Conservation (phyloP, 257 asterid species). For the Voacanga thouarsii region DNA sequence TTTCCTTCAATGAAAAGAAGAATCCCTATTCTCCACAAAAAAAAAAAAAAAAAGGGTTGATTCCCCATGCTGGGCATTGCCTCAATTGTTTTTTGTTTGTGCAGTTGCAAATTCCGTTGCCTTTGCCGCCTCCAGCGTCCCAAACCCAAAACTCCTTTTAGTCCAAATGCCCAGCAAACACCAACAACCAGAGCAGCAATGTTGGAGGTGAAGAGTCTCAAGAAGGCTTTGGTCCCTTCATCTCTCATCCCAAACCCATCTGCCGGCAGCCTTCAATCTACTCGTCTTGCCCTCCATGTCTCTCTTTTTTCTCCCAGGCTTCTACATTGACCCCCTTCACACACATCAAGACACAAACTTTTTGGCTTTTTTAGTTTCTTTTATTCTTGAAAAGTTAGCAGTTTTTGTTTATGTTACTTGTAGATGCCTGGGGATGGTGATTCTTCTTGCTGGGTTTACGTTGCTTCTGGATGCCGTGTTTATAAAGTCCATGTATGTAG, state of each 20-base stretch:
- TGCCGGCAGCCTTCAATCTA: conserved; percentile 72
- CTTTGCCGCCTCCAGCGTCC: conserved; percentile 11
- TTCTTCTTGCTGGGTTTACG: conserved; percentile 69
- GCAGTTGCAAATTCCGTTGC: background rate
- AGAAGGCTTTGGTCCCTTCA: conserved; percentile 64
- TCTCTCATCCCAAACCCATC: conserved; percentile 71
- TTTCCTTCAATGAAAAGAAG: too few species aligned
- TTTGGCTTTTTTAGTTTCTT: background rate
- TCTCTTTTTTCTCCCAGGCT: background rate
- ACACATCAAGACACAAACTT: background rate
- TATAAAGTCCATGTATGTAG: conserved; percentile 59
- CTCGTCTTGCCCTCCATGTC: conserved; percentile 86
- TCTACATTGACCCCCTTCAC: background rate
- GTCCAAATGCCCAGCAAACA: background rate
- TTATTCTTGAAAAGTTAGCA: background rate
- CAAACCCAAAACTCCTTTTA: background rate
- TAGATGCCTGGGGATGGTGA: conserved; percentile 53
- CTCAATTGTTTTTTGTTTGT: background rate
- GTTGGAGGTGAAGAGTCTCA: conserved; percentile 73
- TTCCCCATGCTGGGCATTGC: background rate
- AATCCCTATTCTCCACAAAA: too few species aligned
- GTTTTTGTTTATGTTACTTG: conserved; percentile 6
- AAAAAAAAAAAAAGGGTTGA: background rate
- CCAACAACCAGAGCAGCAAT: conserved; percentile 17
- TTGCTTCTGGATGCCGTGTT: conserved; percentile 69